These are phyloP conservation scores for Cordyceps militaris DNA, from an alignment of 2,329 filamentous ascomycete genomes.

Conservation along the genomic window DNA sequence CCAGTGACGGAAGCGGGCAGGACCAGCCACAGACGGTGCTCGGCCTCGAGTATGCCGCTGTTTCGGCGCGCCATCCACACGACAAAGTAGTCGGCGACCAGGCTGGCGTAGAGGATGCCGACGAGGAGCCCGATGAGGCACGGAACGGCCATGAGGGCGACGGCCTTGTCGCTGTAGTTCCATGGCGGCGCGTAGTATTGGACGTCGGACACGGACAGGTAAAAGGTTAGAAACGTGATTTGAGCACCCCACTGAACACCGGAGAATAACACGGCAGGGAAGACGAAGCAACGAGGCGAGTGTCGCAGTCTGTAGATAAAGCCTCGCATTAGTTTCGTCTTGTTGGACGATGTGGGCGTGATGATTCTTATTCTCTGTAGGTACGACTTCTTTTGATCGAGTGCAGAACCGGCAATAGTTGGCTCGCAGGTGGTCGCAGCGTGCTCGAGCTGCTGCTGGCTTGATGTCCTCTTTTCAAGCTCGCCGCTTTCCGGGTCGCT, in stretches of 20 bases:
- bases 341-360: slow-evolving; percentile 38
- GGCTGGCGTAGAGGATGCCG: slow-evolving; percentile 51
- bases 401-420: neutral
- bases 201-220: slow-evolving; percentile 50
- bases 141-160: slow-evolving; percentile 52
- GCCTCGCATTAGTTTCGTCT: slow-evolving; percentile 37
- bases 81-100: slow-evolving; percentile 49
- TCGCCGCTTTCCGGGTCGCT: slow-evolving; percentile 1
- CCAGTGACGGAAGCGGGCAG: slow-evolving; percentile 42
- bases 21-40: slow-evolving; percentile 46
- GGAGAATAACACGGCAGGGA: slow-evolving; percentile 50
- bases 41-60: slow-evolving; percentile 47
- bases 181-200: slow-evolving; percentile 47
- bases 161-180: slow-evolving; percentile 46
- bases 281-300: slow-evolving; percentile 49
- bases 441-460: slow-evolving; percentile 13
- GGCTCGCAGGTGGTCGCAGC: neutral
- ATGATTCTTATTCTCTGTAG: slow-evolving; percentile 48
- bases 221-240: slow-evolving; percentile 54
- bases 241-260: slow-evolving; percentile 54
- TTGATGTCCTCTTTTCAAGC: slow-evolving; percentile 13
- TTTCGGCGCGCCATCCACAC: slow-evolving; percentile 48
- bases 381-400: slow-evolving; percentile 26
- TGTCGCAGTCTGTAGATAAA: slow-evolving; percentile 47
- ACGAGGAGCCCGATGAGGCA: slow-evolving; percentile 47